Conservation (phyloP, 1,284 basidiomycete genomes). For the Sanguinoderma infundibulare region DNA sequence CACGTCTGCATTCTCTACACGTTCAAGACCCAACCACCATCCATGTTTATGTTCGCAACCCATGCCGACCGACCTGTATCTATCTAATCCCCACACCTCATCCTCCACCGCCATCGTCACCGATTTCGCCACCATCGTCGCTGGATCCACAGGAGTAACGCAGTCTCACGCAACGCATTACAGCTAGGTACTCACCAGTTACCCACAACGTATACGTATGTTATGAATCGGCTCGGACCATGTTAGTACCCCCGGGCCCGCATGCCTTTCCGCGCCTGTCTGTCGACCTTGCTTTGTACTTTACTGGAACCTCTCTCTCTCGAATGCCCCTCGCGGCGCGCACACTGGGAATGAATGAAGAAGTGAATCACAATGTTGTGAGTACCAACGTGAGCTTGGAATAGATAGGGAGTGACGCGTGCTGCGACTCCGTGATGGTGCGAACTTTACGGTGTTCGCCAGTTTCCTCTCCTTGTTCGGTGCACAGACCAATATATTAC, state of each 20-base stretch:
- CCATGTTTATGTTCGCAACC: not conserved
- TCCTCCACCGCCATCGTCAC: not conserved
- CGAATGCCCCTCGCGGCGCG: not conserved
- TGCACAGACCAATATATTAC: no score
- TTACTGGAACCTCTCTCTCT: constrained; percentile 5
- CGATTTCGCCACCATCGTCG: not conserved
- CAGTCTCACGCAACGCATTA: constrained; percentile 4
- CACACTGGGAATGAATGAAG: not conserved
- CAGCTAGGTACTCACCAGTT: constrained; percentile 6
- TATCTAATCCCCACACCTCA: constrained; percentile 14
- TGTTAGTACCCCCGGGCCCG: constrained; percentile 4
- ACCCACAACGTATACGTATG: constrained; percentile 16
- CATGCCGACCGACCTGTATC: constrained; percentile 19
- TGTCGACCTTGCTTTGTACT: constrained; percentile 27
- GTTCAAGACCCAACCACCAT: not conserved
- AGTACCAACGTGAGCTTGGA: no score
- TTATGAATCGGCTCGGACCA: constrained; percentile 12
- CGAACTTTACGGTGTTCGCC: no score
- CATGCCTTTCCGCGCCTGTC: constrained; percentile 22
- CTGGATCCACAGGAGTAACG: constrained; percentile 24
- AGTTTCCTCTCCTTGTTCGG: no score
- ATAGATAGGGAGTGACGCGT: no score
- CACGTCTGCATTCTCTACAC: not conserved
- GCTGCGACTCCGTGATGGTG: no score
- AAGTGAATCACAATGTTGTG: no score